Conservation (phyloP, 768 basidiomycete species). For the Lepiota subincarnata region DNA sequence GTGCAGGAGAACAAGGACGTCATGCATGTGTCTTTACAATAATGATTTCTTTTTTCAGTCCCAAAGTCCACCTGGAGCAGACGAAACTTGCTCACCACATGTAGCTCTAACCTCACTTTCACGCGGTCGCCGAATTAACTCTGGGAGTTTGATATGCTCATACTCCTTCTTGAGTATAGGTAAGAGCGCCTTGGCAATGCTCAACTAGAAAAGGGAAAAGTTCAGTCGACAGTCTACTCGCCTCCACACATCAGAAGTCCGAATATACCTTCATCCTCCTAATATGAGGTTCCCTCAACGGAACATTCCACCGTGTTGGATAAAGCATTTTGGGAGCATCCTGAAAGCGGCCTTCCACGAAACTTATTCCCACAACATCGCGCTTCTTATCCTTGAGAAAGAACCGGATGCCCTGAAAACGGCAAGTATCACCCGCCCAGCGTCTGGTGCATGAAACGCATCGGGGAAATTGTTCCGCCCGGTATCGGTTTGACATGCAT, state of each 20-base stretch:
- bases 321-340: slow-evolving; percentile 60
- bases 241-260: slow-evolving; percentile 1
- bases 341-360: slow-evolving; percentile 58
- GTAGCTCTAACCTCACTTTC: slow-evolving; percentile 83
- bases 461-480: slow-evolving; percentile 66
- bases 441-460: slow-evolving; percentile 83
- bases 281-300: slow-evolving; percentile 46
- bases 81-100: slow-evolving; percentile 55
- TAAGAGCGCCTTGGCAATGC: slow-evolving; percentile 64
- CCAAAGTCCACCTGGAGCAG: background rate
- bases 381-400: slow-evolving; percentile 61
- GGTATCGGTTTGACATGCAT: slow-evolving; percentile 82
- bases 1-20: slow-evolving; percentile 87
- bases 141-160: slow-evolving; percentile 49
- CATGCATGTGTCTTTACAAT: slow-evolving; percentile 76
- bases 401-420: slow-evolving; percentile 81
- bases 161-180: slow-evolving; percentile 64
- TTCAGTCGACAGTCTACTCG: slow-evolving; percentile 6
- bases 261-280: slow-evolving; percentile 54
- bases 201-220: slow-evolving; percentile 37
- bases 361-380: slow-evolving; percentile 63
- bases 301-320: slow-evolving; percentile 65
- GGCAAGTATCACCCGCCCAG: slow-evolving; percentile 85
- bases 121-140: slow-evolving; percentile 67
- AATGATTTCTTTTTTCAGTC: background rate